phyloP scores from a whole-genome alignment of 2,329 filamentous ascomycete genomes.

The Fusarium compactum region DNA sequence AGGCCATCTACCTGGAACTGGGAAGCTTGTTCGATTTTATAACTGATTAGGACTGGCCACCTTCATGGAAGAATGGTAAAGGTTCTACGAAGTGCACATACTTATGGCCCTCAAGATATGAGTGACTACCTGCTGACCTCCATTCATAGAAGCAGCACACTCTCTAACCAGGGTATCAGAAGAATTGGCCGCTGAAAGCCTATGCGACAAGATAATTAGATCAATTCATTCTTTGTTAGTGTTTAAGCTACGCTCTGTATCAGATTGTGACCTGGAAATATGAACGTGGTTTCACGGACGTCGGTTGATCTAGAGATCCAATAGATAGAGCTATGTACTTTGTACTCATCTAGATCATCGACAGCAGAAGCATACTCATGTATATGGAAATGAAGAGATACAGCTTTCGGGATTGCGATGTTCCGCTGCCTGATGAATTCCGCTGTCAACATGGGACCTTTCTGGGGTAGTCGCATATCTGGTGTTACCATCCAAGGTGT shows the following conservation, averaged over 20 bases:
- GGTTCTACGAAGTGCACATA: background rate
- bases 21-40: rapidly evolving
- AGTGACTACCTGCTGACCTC: background rate
- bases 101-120: background rate
- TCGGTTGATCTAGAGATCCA: background rate
- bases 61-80: too few relatives aligned
- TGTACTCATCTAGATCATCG: background rate
- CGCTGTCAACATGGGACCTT: background rate
- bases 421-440: background rate
- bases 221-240: background rate
- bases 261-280: background rate
- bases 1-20: rapidly evolving
- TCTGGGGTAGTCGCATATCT: background rate
- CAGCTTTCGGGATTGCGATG: background rate
- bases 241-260: background rate
- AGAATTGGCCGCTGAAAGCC: background rate
- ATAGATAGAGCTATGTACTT: background rate
- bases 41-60: background rate
- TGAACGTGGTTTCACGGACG: too few relatives aligned
- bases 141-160: background rate
- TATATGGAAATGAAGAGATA: background rate
- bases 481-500: background rate
- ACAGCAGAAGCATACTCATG: background rate
- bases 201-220: too few relatives aligned
- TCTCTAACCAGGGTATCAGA: too few relatives aligned